Base-by-base conservation (phyloP, 2,329 filamentous ascomycete genomes). In the Torrubiellomyces zombiae region DNA sequence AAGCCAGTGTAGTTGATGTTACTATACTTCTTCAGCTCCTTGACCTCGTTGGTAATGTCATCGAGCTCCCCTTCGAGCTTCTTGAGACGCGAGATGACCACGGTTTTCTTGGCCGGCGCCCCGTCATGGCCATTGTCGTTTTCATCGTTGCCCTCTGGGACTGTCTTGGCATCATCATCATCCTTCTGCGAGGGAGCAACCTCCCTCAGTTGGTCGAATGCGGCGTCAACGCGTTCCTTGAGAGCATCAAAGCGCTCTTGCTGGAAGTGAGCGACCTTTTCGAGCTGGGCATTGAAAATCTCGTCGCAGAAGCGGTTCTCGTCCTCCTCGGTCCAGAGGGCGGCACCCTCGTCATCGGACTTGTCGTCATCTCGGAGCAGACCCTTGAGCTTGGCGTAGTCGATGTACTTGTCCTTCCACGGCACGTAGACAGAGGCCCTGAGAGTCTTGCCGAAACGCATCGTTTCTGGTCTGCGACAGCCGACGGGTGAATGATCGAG, bases 1-100 rank as follows among this genome's bases (percentile, higher is more conserved):
- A 95, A 93, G 23, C 83, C 89, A 5, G 89, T 93, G 53, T 94
- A 98, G 57, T 98, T 98, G 57, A 94, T 75, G 35, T 76, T 79
- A 51, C 82, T 89, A 56, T 89, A 98, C 50, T 81, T 89, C 55
- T 93, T 89, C 38, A 98, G 66, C 58, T 92, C 80, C 48, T 77
- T 86, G 43, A 91, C 75, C 52, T 94, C 82, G 47, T 81, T 80
- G 17, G 80, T 89, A 51, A 95, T 89, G 27, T 56, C 55, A 50
- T 95, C 86, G 28, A 95, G 67, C 56, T 94, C 82, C 23, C 59
- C 51, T 43, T 89, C 64, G 19, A 86, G 72, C 38, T 80, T 68
- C 36, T 73, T 70, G 25, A 91, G 58, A 42, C 67, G 45, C 33
- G 56, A 43, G n/a, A 48, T 48, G 8, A 56, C 52, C 21, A 64